A percentile compares a stretch with the other conserved stretches of the same genome.
Evolutionary conservation across 2,329 filamentous ascomycete genomes (phyloP).

Genomic region (Hirsutella minnesotensis): DNA sequence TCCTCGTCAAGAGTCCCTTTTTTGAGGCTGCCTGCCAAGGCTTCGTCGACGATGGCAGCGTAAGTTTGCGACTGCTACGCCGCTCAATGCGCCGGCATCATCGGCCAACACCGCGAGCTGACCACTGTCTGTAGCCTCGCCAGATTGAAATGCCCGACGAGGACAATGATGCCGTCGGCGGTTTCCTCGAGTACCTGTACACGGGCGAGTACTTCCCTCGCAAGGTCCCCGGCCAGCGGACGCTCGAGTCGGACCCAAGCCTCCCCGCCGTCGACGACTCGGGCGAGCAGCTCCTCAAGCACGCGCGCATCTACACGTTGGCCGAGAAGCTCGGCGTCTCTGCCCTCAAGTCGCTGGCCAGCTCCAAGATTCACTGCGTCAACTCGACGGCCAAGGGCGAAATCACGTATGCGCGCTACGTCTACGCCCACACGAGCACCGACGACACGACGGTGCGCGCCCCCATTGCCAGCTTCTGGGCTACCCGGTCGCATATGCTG

Average conservation of each 20-base stretch:
- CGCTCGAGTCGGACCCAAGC: slow-evolving; percentile 57
- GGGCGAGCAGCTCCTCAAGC: slow-evolving; percentile 76
- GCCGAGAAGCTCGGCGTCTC: slow-evolving; percentile 64
- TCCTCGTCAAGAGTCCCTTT: slow-evolving; percentile 64
- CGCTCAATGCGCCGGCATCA: not conserved
- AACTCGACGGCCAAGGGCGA: slow-evolving; percentile 81
- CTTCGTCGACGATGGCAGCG: slow-evolving; percentile 49
- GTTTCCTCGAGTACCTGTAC: slow-evolving; percentile 29
- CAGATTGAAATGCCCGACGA: slow-evolving; percentile 49
- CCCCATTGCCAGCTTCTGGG: slow-evolving; percentile 87
- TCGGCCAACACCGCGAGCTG: not conserved
- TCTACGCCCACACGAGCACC: slow-evolving; percentile 63
- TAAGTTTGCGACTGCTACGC: slow-evolving; percentile 24
- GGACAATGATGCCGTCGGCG: slow-evolving; percentile 22
- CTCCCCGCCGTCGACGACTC: slow-evolving; percentile 58
- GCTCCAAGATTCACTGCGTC: slow-evolving; percentile 85
- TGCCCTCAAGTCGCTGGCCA: slow-evolving; percentile 62
- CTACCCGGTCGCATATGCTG: slow-evolving; percentile 64
- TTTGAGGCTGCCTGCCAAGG: slow-evolving; percentile 52
- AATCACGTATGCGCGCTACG: slow-evolving; percentile 82
- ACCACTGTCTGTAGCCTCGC: slow-evolving; percentile 33
- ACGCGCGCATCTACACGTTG: slow-evolving; percentile 81
- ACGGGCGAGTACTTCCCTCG: slow-evolving; percentile 56
- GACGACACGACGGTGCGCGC: slow-evolving; percentile 65
- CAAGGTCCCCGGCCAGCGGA: slow-evolving; percentile 48